phyloP scores from a whole-genome alignment of 306 rosid genomes.

The Rubus parviflorus region DNA sequence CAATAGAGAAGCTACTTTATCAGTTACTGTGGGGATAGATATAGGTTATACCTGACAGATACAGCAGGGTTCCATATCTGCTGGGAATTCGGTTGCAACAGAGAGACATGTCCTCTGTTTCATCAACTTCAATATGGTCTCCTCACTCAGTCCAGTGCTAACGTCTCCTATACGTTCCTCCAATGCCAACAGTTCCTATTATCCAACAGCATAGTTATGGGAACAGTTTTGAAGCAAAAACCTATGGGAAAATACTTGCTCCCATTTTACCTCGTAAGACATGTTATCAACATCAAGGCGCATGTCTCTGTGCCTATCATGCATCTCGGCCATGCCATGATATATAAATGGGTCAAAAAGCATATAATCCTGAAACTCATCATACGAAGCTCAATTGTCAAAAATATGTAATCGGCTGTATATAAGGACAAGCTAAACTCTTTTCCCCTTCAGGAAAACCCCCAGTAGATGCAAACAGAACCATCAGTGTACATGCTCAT shows the following conservation, averaged over 20 bases:
- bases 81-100: slow-evolving; percentile 33
- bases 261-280: slow-evolving; percentile 76
- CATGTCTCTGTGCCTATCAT: slow-evolving; percentile 93
- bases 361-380: slow-evolving; percentile 66
- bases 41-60: slow-evolving; percentile 65
- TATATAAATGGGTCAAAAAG: slow-evolving; percentile 70
- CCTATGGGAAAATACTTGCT: slow-evolving; percentile 23
- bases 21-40: background rate
- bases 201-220: slow-evolving; percentile 27
- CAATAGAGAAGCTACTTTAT: background rate
- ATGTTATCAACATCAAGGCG: slow-evolving; percentile 95
- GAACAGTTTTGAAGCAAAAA: slow-evolving; percentile 11
- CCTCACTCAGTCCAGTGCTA: slow-evolving; percentile 76
- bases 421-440: slow-evolving; percentile 13
- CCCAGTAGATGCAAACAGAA: slow-evolving; percentile 21
- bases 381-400: background rate
- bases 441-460: slow-evolving; percentile 17
- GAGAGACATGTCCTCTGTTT: slow-evolving; percentile 42
- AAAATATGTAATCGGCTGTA: slow-evolving; percentile 21
- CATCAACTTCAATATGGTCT: slow-evolving; percentile 50
- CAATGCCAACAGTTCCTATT: slow-evolving; percentile 81
- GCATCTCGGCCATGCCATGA: slow-evolving; percentile 80
- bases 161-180: slow-evolving; percentile 88
- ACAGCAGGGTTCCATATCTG: slow-evolving; percentile 76
- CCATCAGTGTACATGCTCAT: slow-evolving; percentile 24